These are phyloP conservation scores for Pythium diclinum DNA, from an alignment of 352 stramenopile species.

Conservation along the genomic window DNA sequence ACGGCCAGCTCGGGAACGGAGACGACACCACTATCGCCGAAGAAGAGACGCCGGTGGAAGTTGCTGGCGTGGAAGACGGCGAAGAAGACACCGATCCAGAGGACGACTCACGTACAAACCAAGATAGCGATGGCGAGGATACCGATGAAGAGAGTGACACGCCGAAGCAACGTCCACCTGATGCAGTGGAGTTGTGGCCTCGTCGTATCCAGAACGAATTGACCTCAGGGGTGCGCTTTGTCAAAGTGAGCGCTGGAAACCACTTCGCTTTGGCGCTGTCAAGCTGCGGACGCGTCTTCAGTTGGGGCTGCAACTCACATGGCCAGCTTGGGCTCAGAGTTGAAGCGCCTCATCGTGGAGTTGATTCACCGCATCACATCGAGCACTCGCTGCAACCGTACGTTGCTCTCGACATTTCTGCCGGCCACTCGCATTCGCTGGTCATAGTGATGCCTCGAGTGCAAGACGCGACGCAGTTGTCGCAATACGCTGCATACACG, in stretches of 20 bases:
- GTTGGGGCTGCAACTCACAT: conserved; percentile 55
- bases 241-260: conserved; percentile 54
- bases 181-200: conserved; percentile 17
- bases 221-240: conserved; percentile 25
- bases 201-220: not conserved
- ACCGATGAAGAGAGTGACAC: not conserved
- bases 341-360: not conserved
- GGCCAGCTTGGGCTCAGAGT: conserved; percentile 58
- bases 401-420: conserved; percentile 38
- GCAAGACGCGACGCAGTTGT: not conserved
- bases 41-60: not conserved
- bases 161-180: not conserved
- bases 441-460: conserved; percentile 28
- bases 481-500: conserved; percentile 25
- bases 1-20: conserved; percentile 49
- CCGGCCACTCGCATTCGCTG: conserved; percentile 49
- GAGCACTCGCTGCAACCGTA: conserved; percentile 28
- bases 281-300: conserved; percentile 36
- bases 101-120: not conserved
- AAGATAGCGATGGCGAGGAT: not conserved
- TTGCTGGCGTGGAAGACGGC: not conserved
- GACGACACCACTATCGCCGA: not conserved
- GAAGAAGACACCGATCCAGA: not conserved
- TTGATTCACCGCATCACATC: conserved; percentile 30
- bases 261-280: conserved; percentile 62